Evolutionary conservation across 164 flowering plant species (phyloP).

Genomic region (Brasenia schreberi): DNA sequence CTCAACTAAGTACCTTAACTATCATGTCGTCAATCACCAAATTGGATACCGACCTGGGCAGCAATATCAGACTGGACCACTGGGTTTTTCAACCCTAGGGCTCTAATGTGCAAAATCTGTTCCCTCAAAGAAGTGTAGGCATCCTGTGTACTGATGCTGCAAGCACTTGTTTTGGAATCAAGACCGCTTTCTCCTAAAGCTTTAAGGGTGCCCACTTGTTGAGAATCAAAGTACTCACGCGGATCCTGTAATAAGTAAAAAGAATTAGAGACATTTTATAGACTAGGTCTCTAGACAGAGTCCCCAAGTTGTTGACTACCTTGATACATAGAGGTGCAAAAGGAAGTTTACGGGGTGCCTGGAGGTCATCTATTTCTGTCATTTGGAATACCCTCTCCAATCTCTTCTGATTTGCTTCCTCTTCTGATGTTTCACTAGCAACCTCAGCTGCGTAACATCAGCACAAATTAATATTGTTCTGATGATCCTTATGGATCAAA

Average conservation of each 20-base stretch:
- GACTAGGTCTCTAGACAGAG: neutral
- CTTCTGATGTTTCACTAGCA: constrained; percentile 39
- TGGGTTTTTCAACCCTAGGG: constrained; percentile 53
- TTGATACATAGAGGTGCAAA: constrained; percentile 83
- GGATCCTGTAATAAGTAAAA: constrained; percentile 55
- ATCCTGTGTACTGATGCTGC: constrained; percentile 38
- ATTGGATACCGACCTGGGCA: constrained; percentile 29
- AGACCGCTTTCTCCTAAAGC: constrained; percentile 37
- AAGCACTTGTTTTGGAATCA: constrained; percentile 28
- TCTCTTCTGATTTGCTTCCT: constrained; percentile 27
- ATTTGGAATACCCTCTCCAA: constrained; percentile 36
- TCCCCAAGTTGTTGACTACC: constrained; percentile 26
- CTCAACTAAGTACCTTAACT: neutral
- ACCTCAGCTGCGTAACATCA: constrained; percentile 29
- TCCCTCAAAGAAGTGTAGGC: constrained; percentile 59
- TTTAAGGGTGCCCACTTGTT: constrained; percentile 80
- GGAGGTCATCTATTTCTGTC: constrained; percentile 91
- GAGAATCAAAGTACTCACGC: constrained; percentile 93
- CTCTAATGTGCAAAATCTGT: constrained; percentile 37
- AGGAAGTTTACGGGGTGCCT: constrained; percentile 52
- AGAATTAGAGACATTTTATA: neutral
- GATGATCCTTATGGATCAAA: neutral
- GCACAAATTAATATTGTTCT: neutral
- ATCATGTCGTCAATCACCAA: too few relatives aligned
- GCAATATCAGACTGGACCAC: constrained; percentile 59